Percentiles rank a stretch among this genome's conserved stretches.
Evolutionary conservation across 805 yeast species (phyloP).

Genomic region (Saturnispora saitoi): DNA sequence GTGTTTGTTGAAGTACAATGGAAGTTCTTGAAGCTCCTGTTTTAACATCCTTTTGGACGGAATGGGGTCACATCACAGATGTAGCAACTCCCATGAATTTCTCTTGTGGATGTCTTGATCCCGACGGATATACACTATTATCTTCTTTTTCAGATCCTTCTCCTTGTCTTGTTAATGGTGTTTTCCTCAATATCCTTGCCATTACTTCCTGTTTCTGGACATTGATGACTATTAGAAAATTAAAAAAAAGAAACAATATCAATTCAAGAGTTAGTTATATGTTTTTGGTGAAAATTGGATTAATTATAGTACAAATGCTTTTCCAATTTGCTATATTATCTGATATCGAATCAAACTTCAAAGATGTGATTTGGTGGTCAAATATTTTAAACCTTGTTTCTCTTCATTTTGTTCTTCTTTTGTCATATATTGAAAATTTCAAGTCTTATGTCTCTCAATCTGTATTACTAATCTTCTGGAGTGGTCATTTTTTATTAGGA

Average conservation of each 20-base stretch:
- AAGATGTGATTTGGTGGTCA: constrained; percentile 20
- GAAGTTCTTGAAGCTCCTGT: not conserved
- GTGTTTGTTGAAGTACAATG: not conserved
- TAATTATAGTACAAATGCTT: constrained; percentile 32
- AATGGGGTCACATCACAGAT: not conserved
- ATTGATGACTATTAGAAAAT: constrained; percentile 25
- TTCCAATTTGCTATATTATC: constrained; percentile 26
- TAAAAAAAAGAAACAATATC: constrained; percentile 29
- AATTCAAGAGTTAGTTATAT: constrained; percentile 29
- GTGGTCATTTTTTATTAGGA: constrained; percentile 43
- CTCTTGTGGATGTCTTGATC: constrained; percentile 28
- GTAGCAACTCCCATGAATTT: not conserved
- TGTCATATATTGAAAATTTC: constrained; percentile 67
- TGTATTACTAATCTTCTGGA: constrained; percentile 68
- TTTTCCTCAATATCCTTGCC: constrained; percentile 31
- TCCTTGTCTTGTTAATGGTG: constrained; percentile 43
- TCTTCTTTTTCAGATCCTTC: constrained; percentile 38
- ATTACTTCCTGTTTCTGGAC: constrained; percentile 33
- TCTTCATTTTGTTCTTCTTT: constrained; percentile 40
- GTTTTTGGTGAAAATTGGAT: constrained; percentile 34
- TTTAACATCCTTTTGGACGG: constrained; percentile 2
- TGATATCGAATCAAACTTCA: constrained; percentile 9
- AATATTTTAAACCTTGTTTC: constrained; percentile 32
- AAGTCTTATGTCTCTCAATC: constrained; percentile 60
- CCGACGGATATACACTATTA: constrained; percentile 38